Conservation (phyloP, 352 stramenopile species). For the Phytophthora hybrid region DNA sequence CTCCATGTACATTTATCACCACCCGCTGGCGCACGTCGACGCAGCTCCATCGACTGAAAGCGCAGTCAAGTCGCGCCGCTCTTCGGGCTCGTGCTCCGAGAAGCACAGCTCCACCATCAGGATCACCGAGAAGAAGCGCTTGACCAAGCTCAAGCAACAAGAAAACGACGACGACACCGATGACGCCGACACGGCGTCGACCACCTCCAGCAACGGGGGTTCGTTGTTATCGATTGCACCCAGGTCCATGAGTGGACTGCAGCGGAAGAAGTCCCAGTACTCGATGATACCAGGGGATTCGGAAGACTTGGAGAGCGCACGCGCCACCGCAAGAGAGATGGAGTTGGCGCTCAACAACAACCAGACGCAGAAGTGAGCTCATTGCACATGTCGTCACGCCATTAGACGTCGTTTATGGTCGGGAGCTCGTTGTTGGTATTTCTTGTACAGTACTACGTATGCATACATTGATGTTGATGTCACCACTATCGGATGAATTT, state of each 20-base stretch:
- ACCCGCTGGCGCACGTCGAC: constrained; percentile 41
- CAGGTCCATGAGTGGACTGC: constrained; percentile 31
- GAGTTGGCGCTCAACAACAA: constrained; percentile 21
- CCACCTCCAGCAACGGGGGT: constrained; percentile 22
- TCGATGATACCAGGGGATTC: constrained; percentile 54
- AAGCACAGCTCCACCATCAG: constrained; percentile 8
- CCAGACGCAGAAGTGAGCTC: constrained; percentile 22
- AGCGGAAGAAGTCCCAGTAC: constrained; percentile 72
- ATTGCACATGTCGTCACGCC: background rate
- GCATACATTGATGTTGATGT: constrained; percentile 23
- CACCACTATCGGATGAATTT: background rate
- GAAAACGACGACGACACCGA: constrained; percentile 22
- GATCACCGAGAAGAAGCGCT: constrained; percentile 31
- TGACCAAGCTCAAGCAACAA: constrained; percentile 24
- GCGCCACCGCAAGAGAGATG: constrained; percentile 32
- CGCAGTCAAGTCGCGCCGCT: constrained; percentile 21
- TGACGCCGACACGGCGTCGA: constrained; percentile 23
- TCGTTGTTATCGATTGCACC: constrained; percentile 29
- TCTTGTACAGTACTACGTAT: constrained; percentile 30
- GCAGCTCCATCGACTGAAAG: constrained; percentile 2
- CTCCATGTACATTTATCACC: constrained; percentile 92
- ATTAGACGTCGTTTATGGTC: background rate
- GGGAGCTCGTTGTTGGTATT: background rate
- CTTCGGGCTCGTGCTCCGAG: constrained; percentile 22
- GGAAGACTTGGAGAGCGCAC: constrained; percentile 37